Evolutionary conservation across 768 basidiomycete species (phyloP).

Genomic region (Termitomyces sp.): DNA sequence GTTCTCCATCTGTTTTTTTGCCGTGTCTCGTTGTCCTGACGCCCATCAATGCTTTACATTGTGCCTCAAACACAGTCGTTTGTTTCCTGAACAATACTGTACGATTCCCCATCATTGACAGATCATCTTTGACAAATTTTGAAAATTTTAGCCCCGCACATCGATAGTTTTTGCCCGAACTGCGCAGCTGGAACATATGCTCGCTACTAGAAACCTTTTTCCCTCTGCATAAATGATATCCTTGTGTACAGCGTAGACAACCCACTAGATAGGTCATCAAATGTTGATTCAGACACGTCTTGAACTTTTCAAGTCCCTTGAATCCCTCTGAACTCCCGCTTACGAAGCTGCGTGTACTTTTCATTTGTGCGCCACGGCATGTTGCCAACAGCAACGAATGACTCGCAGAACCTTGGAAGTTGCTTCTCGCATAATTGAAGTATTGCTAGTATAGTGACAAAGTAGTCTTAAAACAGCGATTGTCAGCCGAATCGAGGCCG

Average conservation of each 20-base stretch:
- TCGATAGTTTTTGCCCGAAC: conserved; percentile 34
- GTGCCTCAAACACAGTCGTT: conserved; percentile 23
- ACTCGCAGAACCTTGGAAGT: neutral
- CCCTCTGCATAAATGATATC: neutral
- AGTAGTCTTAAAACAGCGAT: too few relatives aligned
- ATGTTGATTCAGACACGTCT: neutral
- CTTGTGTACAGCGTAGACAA: neutral
- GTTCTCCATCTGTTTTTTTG: neutral
- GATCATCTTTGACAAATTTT: neutral
- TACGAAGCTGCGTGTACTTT: too few relatives aligned
- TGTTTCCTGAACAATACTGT: conserved; percentile 44
- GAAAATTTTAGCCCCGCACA: conserved; percentile 32
- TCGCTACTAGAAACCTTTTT: neutral
- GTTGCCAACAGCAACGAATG: too few relatives aligned
- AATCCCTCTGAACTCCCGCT: neutral
- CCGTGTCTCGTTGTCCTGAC: neutral
- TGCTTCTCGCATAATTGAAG: neutral
- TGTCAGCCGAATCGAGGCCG: too few relatives aligned
- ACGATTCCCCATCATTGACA: conserved; percentile 9
- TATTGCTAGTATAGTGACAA: neutral
- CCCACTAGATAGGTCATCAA: neutral
- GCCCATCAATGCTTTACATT: neutral
- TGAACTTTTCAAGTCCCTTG: neutral
- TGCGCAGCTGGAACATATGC: conserved; percentile 21
- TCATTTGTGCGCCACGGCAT: neutral